These are phyloP conservation scores for Emergomyces orientalis DNA, from an alignment of 2,329 filamentous ascomycete genomes.

Conservation along the genomic window DNA sequence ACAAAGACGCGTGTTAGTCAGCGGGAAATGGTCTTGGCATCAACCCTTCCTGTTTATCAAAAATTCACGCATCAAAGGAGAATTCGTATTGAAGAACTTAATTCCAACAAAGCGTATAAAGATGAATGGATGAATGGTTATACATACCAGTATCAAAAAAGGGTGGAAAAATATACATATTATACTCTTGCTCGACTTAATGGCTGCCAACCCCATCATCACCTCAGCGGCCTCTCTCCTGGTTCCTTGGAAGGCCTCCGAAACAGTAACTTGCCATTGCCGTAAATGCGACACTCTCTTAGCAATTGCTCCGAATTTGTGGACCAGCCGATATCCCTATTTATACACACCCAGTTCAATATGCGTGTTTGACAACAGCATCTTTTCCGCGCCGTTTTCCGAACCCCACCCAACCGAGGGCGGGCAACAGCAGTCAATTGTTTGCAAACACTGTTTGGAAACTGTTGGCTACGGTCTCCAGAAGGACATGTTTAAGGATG, in stretches of 20 bases:
- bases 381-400: background rate
- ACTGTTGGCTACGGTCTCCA: background rate
- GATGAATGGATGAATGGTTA: background rate
- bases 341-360: background rate
- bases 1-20: slow-evolving; percentile 3
- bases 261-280: slow-evolving; percentile 5
- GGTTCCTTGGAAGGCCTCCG: background rate
- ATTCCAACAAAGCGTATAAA: background rate
- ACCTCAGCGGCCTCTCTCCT: slow-evolving; percentile 2
- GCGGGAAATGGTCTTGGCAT: background rate
- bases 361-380: slow-evolving; percentile 1
- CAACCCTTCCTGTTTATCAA: background rate
- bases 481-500: background rate
- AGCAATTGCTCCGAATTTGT: background rate
- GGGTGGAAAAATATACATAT: background rate
- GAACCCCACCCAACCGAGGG: background rate
- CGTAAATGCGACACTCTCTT: background rate
- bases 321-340: background rate
- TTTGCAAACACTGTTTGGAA: slow-evolving; percentile 2
- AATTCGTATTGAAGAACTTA: background rate
- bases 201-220: slow-evolving; percentile 6
- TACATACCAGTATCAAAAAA: background rate
- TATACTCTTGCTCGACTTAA: background rate
- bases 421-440: background rate
- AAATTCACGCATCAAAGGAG: background rate